Conservation (phyloP, 202 grass and related monocot genomes). For the Setaria viridis region DNA sequence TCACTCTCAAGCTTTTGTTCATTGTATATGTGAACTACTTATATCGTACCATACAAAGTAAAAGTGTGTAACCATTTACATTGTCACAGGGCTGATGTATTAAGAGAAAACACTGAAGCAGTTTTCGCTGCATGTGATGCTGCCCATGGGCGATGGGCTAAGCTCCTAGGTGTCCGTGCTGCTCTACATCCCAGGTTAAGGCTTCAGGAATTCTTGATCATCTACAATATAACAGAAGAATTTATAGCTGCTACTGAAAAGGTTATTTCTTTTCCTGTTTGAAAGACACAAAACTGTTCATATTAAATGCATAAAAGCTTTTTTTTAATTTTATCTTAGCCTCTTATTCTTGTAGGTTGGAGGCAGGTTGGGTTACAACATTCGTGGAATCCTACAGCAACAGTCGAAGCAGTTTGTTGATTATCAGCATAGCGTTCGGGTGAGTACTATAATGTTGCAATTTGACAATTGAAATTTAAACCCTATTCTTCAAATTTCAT, state of each 20-base stretch:
- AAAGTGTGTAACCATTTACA: constrained; percentile 30
- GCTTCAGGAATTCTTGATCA: constrained; percentile 93
- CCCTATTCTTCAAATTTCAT: constrained; percentile 3
- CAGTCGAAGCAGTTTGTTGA: constrained; percentile 99
- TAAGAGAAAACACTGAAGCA: constrained; percentile 97
- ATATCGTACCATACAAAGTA: constrained; percentile 6
- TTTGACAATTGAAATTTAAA: constrained; percentile 26
- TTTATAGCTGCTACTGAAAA: constrained; percentile 96
- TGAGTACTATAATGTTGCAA: constrained; percentile 43
- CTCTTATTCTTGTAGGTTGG: constrained; percentile 67
- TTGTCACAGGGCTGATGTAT: constrained; percentile 85
- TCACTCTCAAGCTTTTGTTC: background rate
- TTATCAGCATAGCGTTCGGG: constrained; percentile 88
- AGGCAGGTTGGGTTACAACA: constrained; percentile 97
- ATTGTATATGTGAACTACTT: constrained; percentile 33
- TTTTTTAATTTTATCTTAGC: constrained; percentile 30
- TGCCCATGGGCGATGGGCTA: constrained; percentile 96
- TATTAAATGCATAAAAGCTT: constrained; percentile 17
- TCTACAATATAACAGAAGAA: constrained; percentile 94
- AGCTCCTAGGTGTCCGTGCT: constrained; percentile 97
- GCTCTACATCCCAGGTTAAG: constrained; percentile 93
- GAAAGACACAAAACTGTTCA: background rate
- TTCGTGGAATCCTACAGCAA: constrained; percentile 90
- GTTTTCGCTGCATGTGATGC: constrained; percentile 94
- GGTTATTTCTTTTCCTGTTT: constrained; percentile 59